These are phyloP conservation scores for Sisymbrium altissimum DNA, from an alignment of 345 rosid genomes.

Conservation along the genomic window DNA sequence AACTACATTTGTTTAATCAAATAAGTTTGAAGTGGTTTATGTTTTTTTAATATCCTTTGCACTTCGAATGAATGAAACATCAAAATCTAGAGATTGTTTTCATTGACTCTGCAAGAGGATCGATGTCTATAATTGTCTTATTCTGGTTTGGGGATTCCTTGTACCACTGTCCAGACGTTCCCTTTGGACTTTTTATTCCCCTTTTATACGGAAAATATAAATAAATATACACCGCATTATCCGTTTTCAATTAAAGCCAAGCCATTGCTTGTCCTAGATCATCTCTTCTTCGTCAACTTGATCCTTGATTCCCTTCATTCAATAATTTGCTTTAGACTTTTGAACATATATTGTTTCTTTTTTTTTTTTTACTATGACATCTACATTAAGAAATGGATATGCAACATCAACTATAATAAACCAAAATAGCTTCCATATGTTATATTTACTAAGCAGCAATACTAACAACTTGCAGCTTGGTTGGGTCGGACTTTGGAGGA, in stretches of 20 bases:
- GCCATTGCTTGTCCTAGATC: background rate
- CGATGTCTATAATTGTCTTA: slow-evolving; percentile 8
- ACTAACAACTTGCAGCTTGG: background rate
- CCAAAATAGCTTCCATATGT: background rate
- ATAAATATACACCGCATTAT: background rate
- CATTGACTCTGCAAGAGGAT: background rate
- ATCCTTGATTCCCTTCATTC: slow-evolving; percentile 10
- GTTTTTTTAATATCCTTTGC: too few species aligned
- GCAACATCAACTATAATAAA: slow-evolving; percentile 16
- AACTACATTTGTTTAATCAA: background rate
- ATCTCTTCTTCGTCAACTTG: slow-evolving; percentile 11
- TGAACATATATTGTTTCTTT: background rate
- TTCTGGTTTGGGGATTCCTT: slow-evolving; percentile 8
- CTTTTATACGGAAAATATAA: slow-evolving; percentile 1
- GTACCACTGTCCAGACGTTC: background rate
- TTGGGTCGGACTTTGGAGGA: background rate
- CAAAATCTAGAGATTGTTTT: slow-evolving; percentile 3
- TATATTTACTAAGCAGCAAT: background rate
- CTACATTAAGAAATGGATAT: background rate
- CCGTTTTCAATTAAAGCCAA: slow-evolving; percentile 15
- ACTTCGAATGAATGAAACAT: background rate
- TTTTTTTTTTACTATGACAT: background rate
- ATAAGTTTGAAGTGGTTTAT: background rate
- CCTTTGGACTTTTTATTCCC: slow-evolving; percentile 19
- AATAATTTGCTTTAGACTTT: slow-evolving; percentile 21